Evolutionary conservation across 306 rosid species (phyloP).

Genomic region (Canavalia gladiata): DNA sequence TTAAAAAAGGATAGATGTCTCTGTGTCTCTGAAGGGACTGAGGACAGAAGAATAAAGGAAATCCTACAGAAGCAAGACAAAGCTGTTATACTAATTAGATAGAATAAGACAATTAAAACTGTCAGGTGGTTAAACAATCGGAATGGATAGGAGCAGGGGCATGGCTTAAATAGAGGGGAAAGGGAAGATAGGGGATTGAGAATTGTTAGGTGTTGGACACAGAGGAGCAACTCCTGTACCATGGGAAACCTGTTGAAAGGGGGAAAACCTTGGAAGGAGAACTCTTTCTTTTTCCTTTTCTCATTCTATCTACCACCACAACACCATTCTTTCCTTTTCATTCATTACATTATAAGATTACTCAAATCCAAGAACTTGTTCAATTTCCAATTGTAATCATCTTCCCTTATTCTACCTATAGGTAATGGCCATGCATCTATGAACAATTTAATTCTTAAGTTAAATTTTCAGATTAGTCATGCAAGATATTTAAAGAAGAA

Average conservation of each 20-base stretch:
- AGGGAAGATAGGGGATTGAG: background rate
- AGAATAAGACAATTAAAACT: conserved; percentile 11
- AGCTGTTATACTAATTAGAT: conserved; percentile 16
- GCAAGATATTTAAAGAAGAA: too few species aligned
- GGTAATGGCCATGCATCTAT: too few species aligned
- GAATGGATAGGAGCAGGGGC: background rate
- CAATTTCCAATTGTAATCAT: too few species aligned
- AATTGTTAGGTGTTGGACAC: background rate
- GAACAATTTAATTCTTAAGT: too few species aligned
- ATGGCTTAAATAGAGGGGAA: background rate
- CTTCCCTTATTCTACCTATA: too few species aligned
- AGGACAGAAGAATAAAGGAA: conserved; percentile 10
- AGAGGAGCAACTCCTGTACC: too few species aligned
- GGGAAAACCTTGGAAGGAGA: background rate
- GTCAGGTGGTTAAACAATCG: background rate
- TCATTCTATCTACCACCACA: background rate
- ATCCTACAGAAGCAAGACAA: conserved; percentile 14
- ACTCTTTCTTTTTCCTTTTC: background rate
- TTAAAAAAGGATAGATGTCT: conserved; percentile 6
- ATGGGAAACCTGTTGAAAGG: background rate
- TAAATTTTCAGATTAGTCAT: too few species aligned
- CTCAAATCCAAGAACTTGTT: too few species aligned
- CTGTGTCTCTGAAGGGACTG: background rate
- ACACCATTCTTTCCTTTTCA: background rate
- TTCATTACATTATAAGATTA: too few species aligned